Percentiles rank a stretch among this genome's conserved stretches.
These are phyloP conservation scores for Tolypocladium nubicola DNA, from an alignment of 2,329 filamentous ascomycete species.

Conservation along the genomic window DNA sequence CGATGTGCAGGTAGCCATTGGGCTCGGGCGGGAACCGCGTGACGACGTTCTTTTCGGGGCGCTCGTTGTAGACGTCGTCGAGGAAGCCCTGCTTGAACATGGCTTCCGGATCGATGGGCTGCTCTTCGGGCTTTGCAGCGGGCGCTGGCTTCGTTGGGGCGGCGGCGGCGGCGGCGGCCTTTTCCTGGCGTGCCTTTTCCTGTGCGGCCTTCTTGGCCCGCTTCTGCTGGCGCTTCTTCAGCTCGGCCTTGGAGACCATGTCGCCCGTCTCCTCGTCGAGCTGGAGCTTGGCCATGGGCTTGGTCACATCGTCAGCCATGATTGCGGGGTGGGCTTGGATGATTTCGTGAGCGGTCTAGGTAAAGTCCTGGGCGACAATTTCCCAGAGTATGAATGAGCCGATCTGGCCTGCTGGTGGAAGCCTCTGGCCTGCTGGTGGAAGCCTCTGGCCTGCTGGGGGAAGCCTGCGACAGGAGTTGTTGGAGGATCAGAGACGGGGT, in stretches of 20 bases:
- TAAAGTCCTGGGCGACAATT: not conserved
- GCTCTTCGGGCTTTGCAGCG: slow-evolving; percentile 22
- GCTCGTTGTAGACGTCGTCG: slow-evolving; percentile 58
- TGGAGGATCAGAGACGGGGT: not conserved
- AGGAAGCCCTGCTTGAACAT: slow-evolving; percentile 80
- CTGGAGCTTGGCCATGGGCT: slow-evolving; percentile 44
- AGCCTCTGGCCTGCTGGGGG: not conserved
- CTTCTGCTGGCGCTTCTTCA: slow-evolving; percentile 49
- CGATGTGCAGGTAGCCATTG: slow-evolving; percentile 88
- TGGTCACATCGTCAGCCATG: slow-evolving; percentile 38
- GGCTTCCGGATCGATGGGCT: slow-evolving; percentile 39
- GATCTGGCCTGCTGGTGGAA: not conserved
- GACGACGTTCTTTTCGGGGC: slow-evolving; percentile 48
- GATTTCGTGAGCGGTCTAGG: not conserved
- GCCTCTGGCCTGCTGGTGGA: too few relatives aligned
- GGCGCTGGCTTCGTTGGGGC: slow-evolving; percentile 24
- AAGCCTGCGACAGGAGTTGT: not conserved
- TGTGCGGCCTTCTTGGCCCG: slow-evolving; percentile 43
- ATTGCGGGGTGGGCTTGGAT: not conserved
- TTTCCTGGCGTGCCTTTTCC: slow-evolving; percentile 71
- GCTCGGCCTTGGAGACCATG: slow-evolving; percentile 51
- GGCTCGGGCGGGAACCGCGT: slow-evolving; percentile 79
- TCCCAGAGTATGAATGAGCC: not conserved
- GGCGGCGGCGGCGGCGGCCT: slow-evolving; percentile 51
- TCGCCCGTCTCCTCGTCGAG: slow-evolving; percentile 54